These are phyloP conservation scores for Rhodofomes roseus DNA, from an alignment of 1,284 basidiomycete species.

Conservation along the genomic window DNA sequence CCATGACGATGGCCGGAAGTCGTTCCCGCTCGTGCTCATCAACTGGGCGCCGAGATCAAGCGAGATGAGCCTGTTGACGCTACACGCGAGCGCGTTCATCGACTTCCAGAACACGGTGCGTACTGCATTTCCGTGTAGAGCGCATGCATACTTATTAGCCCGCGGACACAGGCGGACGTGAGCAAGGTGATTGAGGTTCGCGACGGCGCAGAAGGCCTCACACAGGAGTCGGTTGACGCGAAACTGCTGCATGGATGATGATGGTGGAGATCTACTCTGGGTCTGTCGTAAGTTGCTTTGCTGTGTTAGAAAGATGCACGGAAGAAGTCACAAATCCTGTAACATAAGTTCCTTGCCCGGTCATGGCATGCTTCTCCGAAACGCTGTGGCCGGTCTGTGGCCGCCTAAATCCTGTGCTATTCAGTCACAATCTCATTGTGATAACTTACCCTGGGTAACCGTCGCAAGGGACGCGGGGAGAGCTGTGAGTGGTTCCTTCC, in stretches of 20 bases:
- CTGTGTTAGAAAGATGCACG: background rate
- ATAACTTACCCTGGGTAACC: too few species aligned
- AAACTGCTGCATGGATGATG: constrained; percentile 43
- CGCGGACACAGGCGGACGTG: constrained; percentile 56
- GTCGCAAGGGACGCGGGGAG: too few species aligned
- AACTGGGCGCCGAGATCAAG: constrained; percentile 82
- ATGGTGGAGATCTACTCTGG: background rate
- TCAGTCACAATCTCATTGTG: too few species aligned
- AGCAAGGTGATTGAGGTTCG: constrained; percentile 76
- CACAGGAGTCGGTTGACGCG: constrained; percentile 65
- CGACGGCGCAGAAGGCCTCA: constrained; percentile 79
- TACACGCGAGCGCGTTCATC: constrained; percentile 79
- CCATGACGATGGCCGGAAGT: constrained; percentile 82
- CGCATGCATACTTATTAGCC: background rate
- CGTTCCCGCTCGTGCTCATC: constrained; percentile 80
- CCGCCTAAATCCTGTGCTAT: too few species aligned
- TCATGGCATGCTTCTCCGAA: too few species aligned
- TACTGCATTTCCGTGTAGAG: background rate
- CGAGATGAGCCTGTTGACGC: constrained; percentile 74
- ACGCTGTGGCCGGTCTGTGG: too few species aligned
- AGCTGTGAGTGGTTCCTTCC: too few species aligned
- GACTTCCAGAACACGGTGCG: constrained; percentile 77
- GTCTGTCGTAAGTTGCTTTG: background rate
- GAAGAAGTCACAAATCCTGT: background rate
- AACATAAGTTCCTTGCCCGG: too few species aligned